Evolutionary conservation across 257 asterid species (phyloP).

Genomic region (Primulina tabacum): DNA sequence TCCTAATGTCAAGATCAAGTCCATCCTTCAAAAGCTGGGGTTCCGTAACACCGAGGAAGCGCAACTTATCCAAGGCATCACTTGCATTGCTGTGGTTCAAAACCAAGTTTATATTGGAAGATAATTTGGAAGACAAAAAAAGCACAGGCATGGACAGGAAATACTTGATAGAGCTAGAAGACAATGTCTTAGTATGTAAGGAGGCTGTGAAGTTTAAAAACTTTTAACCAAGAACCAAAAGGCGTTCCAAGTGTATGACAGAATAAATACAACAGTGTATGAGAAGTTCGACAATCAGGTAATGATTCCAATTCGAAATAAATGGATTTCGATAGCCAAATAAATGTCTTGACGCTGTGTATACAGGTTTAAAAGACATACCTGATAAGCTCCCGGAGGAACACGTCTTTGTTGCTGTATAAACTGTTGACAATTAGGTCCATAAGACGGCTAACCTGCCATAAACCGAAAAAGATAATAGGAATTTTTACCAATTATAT

Average conservation of each 20-base stretch:
- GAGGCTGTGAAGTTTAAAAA: neutral
- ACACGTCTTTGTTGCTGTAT: conserved; percentile 92
- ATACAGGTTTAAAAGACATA: conserved; percentile 22
- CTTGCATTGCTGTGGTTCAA: conserved; percentile 77
- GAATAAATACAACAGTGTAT: neutral
- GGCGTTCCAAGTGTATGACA: neutral
- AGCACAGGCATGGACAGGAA: neutral
- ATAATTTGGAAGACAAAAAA: neutral
- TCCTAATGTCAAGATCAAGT: conserved; percentile 79
- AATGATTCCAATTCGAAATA: neutral
- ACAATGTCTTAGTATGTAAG: neutral
- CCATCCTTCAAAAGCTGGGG: conserved; percentile 72
- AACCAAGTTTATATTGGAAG: conserved; percentile 16
- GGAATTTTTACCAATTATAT: conserved; percentile 3
- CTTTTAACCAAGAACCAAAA: conserved; percentile 1
- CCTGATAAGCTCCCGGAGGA: conserved; percentile 98
- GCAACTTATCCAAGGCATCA: conserved; percentile 97
- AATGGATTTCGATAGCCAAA: neutral
- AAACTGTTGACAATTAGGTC: conserved; percentile 93
- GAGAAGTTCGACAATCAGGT: neutral
- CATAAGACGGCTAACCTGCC: conserved; percentile 98
- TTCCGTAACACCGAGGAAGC: conserved; percentile 91
- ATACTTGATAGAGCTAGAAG: neutral
- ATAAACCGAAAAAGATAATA: conserved; percentile 14
- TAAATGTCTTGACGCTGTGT: neutral